Evolutionary conservation across 371 early-diverging fungal species (phyloP), one percentile per base, ranked within the genome.

Genomic region (Funneliformis caledonium): DNA sequence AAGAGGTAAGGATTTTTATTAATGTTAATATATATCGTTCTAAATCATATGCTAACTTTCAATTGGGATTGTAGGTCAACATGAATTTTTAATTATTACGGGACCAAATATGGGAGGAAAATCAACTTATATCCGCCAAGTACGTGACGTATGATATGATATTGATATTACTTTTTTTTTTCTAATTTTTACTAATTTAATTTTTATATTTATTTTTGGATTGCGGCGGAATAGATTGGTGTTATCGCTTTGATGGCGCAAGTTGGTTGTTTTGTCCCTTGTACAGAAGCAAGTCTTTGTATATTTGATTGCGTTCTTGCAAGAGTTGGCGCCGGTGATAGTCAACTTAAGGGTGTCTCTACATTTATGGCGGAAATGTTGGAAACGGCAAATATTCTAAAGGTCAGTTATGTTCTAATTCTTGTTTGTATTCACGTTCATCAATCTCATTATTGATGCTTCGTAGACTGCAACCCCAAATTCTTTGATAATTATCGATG

Each of bases 351-450:
- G 81, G 98, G 98, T 42, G 94, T 97, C 0, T 97, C 97, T 4
- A 99, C 99, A 4, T 99, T 99, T 84, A 99, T 99, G 99, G 95
- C 97, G 0, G 99, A 99, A 88, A 99, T 99, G 99, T 86, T 97
- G 14, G 99, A 99, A 85, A 97, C 99, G 1, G 93, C 98, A 0
- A 91, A 94, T 2, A 99, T 99, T 83, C 85, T 99, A 33, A 91
- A 94, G 84, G 94, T 91, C 83, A 81, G 82, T 78, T 14, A 31
- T 45, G 7, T 52, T 64, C 8, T 64, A 64, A 31, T 64, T n/a
- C 37, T 69, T 26, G 26, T 26, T 26, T 26, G 26, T 26, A 26
- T 26, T 26, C 26, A 26, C 26, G 26, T 26, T 26, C 26, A 26
- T 26, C 26, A 26, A 26, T 26, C n/a, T 75, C 78, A 52, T 67